Evolutionary conservation across 768 basidiomycete genomes (phyloP).

Genomic region (Gyrodon lividus): DNA sequence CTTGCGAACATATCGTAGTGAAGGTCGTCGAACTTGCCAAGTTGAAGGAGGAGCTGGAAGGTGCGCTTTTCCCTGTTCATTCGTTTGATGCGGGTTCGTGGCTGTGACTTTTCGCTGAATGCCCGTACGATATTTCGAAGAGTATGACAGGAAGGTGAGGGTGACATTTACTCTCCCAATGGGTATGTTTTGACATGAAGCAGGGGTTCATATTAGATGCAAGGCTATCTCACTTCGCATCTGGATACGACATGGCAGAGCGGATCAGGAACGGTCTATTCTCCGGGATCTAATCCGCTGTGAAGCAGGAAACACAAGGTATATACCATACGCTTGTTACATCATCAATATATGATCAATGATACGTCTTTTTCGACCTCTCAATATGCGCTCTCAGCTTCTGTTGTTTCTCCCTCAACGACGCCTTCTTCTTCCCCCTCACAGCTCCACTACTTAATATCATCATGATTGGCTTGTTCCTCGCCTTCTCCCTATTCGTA

Average conservation of each 20-base stretch:
- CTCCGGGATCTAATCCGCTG: constrained; percentile 1
- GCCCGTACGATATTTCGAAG: constrained; percentile 32
- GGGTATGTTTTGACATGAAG: neutral
- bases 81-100: neutral
- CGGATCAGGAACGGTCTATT: constrained; percentile 32
- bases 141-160: constrained; percentile 57
- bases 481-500: constrained; percentile 89
- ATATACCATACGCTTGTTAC: constrained; percentile 1
- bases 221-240: constrained; percentile 70
- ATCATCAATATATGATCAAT: constrained; percentile 12
- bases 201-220: constrained; percentile 74
- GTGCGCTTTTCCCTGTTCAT: constrained; percentile 40
- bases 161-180: neutral
- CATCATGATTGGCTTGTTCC: constrained; percentile 97
- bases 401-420: constrained; percentile 77
- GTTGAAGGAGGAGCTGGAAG: constrained; percentile 61
- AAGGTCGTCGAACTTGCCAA: constrained; percentile 68
- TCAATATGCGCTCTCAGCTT: constrained; percentile 76
- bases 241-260: constrained; percentile 62
- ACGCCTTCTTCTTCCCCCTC: constrained; percentile 80
- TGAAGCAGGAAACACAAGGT: neutral
- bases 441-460: constrained; percentile 74
- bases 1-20: constrained; percentile 82
- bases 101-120: neutral
- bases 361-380: constrained; percentile 53